phyloP scores from a whole-genome alignment of 306 rosid genomes.

The Cucumis sativus region Cucumber_9930_V3 NC_026656.2:6447501-6448000 shows the following conservation, averaged over 20 bases:
- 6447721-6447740: conserved; percentile 88
- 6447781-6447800: neutral
- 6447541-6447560: neutral
- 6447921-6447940: neutral
- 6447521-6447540: neutral
- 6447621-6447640: neutral
- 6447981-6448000: neutral
- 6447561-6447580: neutral
- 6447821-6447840: neutral
- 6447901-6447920: neutral
- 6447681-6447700: conserved; percentile 99
- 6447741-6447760: conserved; percentile 77
- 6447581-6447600: neutral
- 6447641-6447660: conserved; percentile 66
- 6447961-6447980: neutral
- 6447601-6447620: neutral
- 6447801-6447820: neutral
- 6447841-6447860: neutral
- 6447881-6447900: neutral
- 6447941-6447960: neutral
- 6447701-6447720: conserved; percentile 93
- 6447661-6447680: conserved; percentile 95
- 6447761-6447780: neutral
- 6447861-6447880: neutral
- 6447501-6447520: neutral